phyloP scores from a whole-genome alignment of 2,329 filamentous ascomycete genomes.

The Hirsutella thompsonii region DNA sequence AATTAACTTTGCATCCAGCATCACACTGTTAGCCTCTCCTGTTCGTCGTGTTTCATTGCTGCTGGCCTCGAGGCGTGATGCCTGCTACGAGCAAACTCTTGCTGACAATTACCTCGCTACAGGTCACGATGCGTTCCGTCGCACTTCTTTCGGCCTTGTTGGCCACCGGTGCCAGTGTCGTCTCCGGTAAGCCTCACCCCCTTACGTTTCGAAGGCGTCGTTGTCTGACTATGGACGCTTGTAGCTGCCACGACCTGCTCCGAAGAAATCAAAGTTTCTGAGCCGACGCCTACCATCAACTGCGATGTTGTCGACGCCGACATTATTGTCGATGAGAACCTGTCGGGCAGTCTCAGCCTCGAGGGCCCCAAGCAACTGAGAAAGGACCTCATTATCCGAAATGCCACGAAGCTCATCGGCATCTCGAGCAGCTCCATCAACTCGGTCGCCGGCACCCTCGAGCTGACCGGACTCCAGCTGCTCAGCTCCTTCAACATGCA shows the following conservation, averaged over 20 bases:
- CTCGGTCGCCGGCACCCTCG: slow-evolving; percentile 57
- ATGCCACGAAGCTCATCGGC: slow-evolving; percentile 42
- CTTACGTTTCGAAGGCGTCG: not conserved
- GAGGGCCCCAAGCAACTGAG: slow-evolving; percentile 43
- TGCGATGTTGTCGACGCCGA: slow-evolving; percentile 61
- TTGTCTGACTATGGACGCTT: not conserved
- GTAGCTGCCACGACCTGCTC: slow-evolving; percentile 22
- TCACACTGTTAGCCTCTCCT: slow-evolving; percentile 8
- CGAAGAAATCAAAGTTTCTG: slow-evolving; percentile 48
- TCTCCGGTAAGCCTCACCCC: slow-evolving; percentile 24
- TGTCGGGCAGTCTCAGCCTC: slow-evolving; percentile 47
- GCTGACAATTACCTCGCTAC: slow-evolving; percentile 7
- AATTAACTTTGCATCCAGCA: slow-evolving; percentile 1
- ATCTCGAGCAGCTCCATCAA: slow-evolving; percentile 49
- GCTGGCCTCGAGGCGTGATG: not conserved
- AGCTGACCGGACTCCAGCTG: slow-evolving; percentile 52
- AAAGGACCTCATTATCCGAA: slow-evolving; percentile 49
- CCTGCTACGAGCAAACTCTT: not conserved
- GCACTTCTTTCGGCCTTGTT: slow-evolving; percentile 30
- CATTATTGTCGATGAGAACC: slow-evolving; percentile 47
- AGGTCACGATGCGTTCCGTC: slow-evolving; percentile 33
- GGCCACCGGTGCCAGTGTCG: slow-evolving; percentile 26
- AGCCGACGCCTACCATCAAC: slow-evolving; percentile 46
- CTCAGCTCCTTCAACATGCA: slow-evolving; percentile 57
- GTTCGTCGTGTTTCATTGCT: not conserved